phyloP scores from a whole-genome alignment of 2,329 filamentous ascomycete species.

The Furcasterigmium furcatum region DNA sequence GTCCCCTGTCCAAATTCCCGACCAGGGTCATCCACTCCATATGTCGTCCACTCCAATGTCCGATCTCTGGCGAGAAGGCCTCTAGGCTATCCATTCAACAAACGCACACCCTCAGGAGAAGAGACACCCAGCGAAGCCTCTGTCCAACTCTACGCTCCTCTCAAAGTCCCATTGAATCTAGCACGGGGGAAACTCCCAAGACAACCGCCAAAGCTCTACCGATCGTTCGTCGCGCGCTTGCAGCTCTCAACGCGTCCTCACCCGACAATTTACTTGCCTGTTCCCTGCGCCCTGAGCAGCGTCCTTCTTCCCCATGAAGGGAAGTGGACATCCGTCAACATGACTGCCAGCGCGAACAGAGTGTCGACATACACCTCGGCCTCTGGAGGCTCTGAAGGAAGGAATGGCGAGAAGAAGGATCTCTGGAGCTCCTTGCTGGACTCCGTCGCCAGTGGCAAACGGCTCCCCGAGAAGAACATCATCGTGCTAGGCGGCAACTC shows the following conservation, averaged over 20 bases:
- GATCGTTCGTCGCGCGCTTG: too few species aligned
- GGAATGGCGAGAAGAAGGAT: conserved; percentile 74
- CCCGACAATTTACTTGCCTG: not conserved
- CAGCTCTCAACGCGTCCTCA: too few species aligned
- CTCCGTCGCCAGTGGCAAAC: conserved; percentile 83
- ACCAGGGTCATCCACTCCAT: not conserved
- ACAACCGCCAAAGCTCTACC: too few species aligned
- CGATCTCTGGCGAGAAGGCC: too few species aligned
- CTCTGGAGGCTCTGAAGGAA: conserved; percentile 50
- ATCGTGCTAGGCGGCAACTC: conserved; percentile 80
- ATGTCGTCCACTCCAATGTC: too few species aligned
- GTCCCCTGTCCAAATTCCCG: conserved; percentile 7
- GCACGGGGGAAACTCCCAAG: too few species aligned
- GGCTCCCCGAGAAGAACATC: conserved; percentile 87
- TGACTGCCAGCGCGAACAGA: conserved; percentile 52
- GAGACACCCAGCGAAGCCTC: conserved; percentile 3
- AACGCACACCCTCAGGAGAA: conserved; percentile 1
- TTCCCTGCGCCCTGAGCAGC: not conserved
- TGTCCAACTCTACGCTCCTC: too few species aligned
- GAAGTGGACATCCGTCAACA: conserved; percentile 19
- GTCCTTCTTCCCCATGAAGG: conserved; percentile 1
- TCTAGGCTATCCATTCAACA: too few species aligned
- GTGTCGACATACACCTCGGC: conserved; percentile 57
- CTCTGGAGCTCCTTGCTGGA: conserved; percentile 95
- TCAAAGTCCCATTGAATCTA: too few species aligned